A percentile compares a stretch with the other conserved stretches of the same genome.
Evolutionary conservation across 352 stramenopile genomes (phyloP).

Genomic region (Globisporangium cederbergense): DNA sequence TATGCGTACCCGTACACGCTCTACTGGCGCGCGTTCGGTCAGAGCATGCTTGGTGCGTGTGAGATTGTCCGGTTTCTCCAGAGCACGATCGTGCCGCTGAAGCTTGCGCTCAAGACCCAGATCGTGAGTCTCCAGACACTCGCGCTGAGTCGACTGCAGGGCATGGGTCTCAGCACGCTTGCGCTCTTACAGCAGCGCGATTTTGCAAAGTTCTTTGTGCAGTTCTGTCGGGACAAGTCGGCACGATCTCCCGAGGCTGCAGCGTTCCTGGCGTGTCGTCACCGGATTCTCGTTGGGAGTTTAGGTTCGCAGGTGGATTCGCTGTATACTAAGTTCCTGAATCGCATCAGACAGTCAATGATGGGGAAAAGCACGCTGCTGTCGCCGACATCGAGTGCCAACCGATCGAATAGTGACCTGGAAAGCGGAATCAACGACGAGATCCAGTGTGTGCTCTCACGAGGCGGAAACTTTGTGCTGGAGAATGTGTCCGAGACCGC

Average conservation of each 20-base stretch:
- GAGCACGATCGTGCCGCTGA: conserved; percentile 48
- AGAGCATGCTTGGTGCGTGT: conserved; percentile 64
- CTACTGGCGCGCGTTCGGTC: conserved; percentile 76
- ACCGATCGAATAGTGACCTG: conserved; percentile 26
- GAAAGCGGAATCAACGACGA: conserved; percentile 50
- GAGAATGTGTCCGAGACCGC: conserved; percentile 40
- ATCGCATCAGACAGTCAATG: conserved; percentile 32
- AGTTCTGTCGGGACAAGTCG: conserved; percentile 33
- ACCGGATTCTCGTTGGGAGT: conserved; percentile 31
- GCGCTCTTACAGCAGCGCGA: conserved; percentile 67
- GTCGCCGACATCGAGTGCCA: not conserved
- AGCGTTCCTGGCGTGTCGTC: conserved; percentile 39
- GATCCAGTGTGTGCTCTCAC: conserved; percentile 38
- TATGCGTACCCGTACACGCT: conserved; percentile 21
- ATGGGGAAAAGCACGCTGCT: conserved; percentile 14
- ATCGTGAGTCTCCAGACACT: conserved; percentile 54
- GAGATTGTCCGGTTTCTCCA: conserved; percentile 64
- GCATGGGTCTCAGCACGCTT: conserved; percentile 40
- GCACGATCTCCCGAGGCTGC: conserved; percentile 26
- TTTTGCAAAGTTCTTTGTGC: conserved; percentile 39
- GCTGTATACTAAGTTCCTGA: conserved; percentile 43
- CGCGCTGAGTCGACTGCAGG: conserved; percentile 46
- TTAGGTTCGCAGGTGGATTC: conserved; percentile 44
- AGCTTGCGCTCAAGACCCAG: conserved; percentile 42
- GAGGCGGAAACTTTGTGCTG: conserved; percentile 36